Evolutionary conservation across 2,329 filamentous ascomycete species (phyloP), one percentile per base, ranked within the genome.

Genomic region (Lecanosticta acicola): DNA sequence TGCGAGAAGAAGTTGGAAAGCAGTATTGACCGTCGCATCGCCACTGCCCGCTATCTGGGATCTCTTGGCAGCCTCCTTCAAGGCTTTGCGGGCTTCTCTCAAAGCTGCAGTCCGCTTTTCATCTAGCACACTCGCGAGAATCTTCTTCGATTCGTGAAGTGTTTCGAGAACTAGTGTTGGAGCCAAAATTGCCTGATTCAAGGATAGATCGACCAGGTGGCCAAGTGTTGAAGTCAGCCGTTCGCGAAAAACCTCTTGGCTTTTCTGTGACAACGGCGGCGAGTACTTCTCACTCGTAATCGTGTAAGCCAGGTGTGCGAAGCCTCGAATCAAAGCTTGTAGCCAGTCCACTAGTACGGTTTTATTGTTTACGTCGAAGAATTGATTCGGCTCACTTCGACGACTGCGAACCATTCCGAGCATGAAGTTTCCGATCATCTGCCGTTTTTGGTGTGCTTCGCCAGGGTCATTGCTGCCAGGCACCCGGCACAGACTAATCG

Each of bases 1-100:
- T 0, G 87, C 83, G 63, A 94, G 88, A 1, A 97, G 76, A 29
- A 96, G 75, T 16, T 84, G 83, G 47, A 96, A 77, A 0, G 86
- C 85, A 49, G 81, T 80, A 13, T 38, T 37, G 35, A 50, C 45
- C 13, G 50, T 50, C 3, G 43, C 44, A 16, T 40, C 43, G 51
- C 63, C 55, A 57, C 62, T 35, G 54, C 29, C 33, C 20, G 49
- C 39, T 16, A 32, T 34, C 10, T 41, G 29, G 8, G 50, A 41
- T 41, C 54, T 51, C 17, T 51, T 51, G 34, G 50, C 43, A 2
- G 53, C 53, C 20, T 53, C 50, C n/a, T 54, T 51, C 1, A 55
- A 37, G 26, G 41, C 41, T 43, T 55, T 55, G 21, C 54, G 52
- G 21, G 53, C 55, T 13, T 54, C 45, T 26, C 50, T 52, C n/a